Percentiles rank a stretch among this genome's conserved stretches.
Evolutionary conservation across 345 rosid species (phyloP).

Genomic region (Acer campestre): DNA sequence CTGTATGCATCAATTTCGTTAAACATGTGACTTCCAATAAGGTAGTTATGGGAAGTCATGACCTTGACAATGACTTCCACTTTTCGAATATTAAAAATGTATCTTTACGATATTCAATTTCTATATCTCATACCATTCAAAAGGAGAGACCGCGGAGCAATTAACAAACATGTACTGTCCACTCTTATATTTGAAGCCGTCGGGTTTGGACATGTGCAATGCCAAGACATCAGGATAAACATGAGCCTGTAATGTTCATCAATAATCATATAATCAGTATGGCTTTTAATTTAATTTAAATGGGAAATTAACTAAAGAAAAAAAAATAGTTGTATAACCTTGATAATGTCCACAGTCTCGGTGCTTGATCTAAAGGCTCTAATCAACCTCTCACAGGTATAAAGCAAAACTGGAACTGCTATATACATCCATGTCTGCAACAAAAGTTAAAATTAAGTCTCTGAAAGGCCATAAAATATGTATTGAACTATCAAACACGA

Average conservation of each 20-base stretch:
- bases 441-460: background rate
- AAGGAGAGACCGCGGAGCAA: constrained; percentile 78
- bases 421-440: constrained; percentile 93
- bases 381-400: constrained; percentile 65
- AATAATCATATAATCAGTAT: background rate
- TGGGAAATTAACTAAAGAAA: background rate
- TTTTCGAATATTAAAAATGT: no score
- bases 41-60: background rate
- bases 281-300: background rate
- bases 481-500: background rate
- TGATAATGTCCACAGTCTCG: constrained; percentile 70
- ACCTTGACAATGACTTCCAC: no score
- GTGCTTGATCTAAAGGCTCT: constrained; percentile 82
- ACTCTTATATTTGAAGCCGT: constrained; percentile 78
- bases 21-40: no score
- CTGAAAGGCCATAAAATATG: no score
- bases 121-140: constrained; percentile 51
- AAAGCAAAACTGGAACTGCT: constrained; percentile 64
- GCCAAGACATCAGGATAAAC: constrained; percentile 80
- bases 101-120: background rate
- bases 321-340: constrained; percentile 35
- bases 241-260: constrained; percentile 44
- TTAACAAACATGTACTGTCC: constrained; percentile 94
- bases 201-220: constrained; percentile 83
- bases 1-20: constrained; percentile 23